phyloP scores from a whole-genome alignment of 805 yeast genomes.

The Lipomyces orientalis region DNA sequence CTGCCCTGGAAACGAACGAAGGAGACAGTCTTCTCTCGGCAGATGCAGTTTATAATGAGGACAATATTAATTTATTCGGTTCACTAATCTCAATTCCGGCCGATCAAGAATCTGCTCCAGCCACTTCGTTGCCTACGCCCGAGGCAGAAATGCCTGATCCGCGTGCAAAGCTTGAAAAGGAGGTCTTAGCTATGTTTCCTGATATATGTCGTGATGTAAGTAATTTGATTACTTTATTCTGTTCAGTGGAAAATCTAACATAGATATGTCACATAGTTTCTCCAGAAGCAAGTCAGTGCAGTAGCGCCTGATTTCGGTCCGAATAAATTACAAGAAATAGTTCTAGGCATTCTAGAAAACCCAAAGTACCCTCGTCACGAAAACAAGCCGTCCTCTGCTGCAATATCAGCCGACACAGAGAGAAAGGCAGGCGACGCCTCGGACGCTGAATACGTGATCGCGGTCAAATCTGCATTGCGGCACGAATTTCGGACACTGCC shows the following conservation, averaged over 20 bases:
- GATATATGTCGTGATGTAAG: slow-evolving; percentile 2
- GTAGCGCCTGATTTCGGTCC: neutral
- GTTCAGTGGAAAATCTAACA: neutral
- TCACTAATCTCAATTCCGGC: neutral
- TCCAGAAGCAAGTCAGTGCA: neutral
- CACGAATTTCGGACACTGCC: neutral
- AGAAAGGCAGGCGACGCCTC: neutral
- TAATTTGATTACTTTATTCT: neutral
- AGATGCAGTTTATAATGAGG: neutral
- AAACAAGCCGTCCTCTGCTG: neutral
- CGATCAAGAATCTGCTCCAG: neutral
- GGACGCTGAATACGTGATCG: neutral
- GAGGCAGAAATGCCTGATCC: neutral
- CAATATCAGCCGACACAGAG: neutral
- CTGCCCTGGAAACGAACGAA: neutral
- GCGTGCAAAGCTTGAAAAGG: neutral
- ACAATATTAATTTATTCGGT: neutral
- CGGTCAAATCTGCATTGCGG: neutral
- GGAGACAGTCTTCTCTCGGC: neutral
- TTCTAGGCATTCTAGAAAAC: neutral
- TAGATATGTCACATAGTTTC: neutral
- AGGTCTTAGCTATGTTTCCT: neutral
- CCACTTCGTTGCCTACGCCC: neutral
- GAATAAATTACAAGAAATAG: neutral
- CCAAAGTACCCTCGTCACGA: neutral